These are phyloP conservation scores for Rhododendron mucronatum DNA, from an alignment of 148 eudicot species.

Conservation along the genomic window DNA sequence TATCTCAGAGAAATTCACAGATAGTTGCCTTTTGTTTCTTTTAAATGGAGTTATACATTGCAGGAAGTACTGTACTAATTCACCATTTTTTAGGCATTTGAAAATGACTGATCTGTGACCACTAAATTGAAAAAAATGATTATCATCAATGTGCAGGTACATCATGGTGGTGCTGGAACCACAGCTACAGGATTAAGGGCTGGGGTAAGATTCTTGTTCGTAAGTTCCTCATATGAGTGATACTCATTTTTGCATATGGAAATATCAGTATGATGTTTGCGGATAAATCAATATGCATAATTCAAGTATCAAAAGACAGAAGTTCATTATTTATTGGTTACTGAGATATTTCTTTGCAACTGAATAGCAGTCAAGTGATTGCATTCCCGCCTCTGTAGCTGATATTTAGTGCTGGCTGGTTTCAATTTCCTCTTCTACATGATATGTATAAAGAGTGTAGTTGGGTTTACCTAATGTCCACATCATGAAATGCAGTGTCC, in stretches of 20 bases:
- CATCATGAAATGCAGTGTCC: slow-evolving; percentile 66
- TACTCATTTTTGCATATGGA: not conserved
- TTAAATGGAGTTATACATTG: not conserved
- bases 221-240: not conserved
- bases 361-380: not conserved
- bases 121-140: not conserved
- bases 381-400: not conserved
- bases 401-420: not conserved
- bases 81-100: not conserved
- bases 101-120: not conserved
- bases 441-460: not conserved
- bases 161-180: slow-evolving; percentile 98
- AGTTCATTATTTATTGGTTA: not conserved
- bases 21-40: not conserved
- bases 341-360: not conserved
- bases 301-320: not conserved
- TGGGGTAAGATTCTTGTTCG: slow-evolving; percentile 51
- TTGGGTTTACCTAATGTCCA: not conserved
- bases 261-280: not conserved
- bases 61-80: not conserved
- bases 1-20: not conserved
- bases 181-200: slow-evolving; percentile 91
- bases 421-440: not conserved
- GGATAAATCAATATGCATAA: not conserved
- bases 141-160: slow-evolving; percentile 25